Base-by-base conservation (phyloP, 2,329 filamentous ascomycete genomes). In the Calonectria hongkongensis region DNA sequence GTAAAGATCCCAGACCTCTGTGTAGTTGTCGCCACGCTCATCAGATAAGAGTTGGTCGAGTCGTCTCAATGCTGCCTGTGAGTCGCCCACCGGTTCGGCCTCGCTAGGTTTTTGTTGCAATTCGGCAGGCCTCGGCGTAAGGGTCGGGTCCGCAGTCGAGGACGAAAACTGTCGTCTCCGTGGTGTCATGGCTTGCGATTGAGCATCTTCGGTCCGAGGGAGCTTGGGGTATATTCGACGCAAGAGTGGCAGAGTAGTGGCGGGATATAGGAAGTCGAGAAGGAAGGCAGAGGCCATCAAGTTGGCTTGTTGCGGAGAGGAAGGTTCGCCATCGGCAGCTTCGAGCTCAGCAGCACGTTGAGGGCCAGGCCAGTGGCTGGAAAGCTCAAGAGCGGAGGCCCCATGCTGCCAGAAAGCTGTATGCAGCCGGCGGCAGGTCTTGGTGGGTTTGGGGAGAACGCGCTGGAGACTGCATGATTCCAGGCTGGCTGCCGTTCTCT, bases 231-330 rank as follows among this genome's bases (percentile, higher is more conserved):
- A 82, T 12, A 83, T 76, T 33, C 84, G 85, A 50, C 86, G 85
- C 72, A 89, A 76, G 6, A 88, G 81, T 16, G 85, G 81, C 15
- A 86, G 70, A 13, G 88, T 84, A 12, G 85, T 86, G 41, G 78
- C 85, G 6, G 89, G 89, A 66, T 90, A 91, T 10, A 91, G 81
- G 67, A 91, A 91, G 79, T 91, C 89, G 79, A 91, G 86, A 60
- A 89, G 81, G 68, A 90, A 87, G 10, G 85, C 78, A 5, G 89
- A 89, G 33, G 88, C 86, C 47, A 82, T 82, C 68, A 89, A 77
- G 2, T 25, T 60, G 54, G 81, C 79, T 12, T 76, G 74, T 51
- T 79, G 79, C 27, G 75, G 75, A 64, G 75, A 70, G 62, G 76
- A 76, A 47, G 74, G 74, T 45, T 82, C 78, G 63, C 72, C 73